These are phyloP conservation scores for Pyrenochaeta sp. DNA, from an alignment of 2,329 filamentous ascomycete genomes.

Conservation along the genomic window DNA sequence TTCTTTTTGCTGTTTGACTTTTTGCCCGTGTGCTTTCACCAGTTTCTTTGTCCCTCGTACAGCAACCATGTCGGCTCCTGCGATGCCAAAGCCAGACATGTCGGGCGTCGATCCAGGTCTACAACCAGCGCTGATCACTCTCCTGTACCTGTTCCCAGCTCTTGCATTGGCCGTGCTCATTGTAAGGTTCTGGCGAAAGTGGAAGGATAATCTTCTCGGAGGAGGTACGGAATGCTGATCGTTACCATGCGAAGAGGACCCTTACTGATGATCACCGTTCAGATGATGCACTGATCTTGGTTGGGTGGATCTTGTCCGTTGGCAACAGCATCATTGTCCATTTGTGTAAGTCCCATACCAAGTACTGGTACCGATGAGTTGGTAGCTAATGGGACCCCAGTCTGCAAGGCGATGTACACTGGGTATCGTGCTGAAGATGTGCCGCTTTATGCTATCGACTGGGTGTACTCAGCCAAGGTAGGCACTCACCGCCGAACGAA, in stretches of 20 bases:
- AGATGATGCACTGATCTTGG: constrained; percentile 20
- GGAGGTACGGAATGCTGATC: constrained; percentile 19
- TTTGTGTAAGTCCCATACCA: constrained; percentile 18
- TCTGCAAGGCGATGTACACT: constrained; percentile 16
- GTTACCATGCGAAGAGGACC: neutral
- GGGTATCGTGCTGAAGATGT: constrained; percentile 27
- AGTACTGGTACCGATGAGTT: neutral
- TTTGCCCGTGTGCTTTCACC: neutral
- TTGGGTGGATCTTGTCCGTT: constrained; percentile 18
- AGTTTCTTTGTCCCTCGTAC: neutral
- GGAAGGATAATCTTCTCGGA: constrained; percentile 19
- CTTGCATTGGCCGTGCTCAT: constrained; percentile 17
- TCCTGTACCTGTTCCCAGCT: constrained; percentile 21
- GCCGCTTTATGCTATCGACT: constrained; percentile 16
- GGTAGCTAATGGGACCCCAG: constrained; percentile 7
- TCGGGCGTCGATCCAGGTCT: constrained; percentile 17
- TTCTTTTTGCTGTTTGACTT: neutral
- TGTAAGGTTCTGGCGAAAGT: constrained; percentile 25
- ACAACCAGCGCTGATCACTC: constrained; percentile 21
- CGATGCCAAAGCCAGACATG: constrained; percentile 15
- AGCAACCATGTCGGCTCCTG: constrained; percentile 1
- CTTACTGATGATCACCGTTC: neutral
- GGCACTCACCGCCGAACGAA: neutral
- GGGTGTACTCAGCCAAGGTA: constrained; percentile 14
- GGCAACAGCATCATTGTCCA: constrained; percentile 24